Evolutionary conservation across 1,284 basidiomycete species (phyloP).

Genomic region (Coriolopsis trogii): DNA sequence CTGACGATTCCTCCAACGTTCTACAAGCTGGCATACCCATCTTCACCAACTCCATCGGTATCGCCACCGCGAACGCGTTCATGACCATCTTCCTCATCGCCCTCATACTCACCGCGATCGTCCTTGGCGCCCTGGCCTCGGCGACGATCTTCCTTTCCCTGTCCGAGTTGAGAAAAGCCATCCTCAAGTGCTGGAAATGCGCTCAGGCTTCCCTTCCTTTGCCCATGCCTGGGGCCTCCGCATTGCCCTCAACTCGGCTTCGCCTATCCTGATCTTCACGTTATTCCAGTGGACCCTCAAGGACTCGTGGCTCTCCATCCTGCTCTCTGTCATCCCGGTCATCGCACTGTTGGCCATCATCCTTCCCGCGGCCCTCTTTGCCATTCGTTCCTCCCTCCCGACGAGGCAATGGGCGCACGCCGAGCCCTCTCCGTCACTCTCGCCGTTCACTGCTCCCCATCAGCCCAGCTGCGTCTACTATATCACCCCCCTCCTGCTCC

Average conservation of each 20-base stretch:
- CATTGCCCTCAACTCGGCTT: slow-evolving; percentile 58
- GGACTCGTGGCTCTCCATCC: slow-evolving; percentile 80
- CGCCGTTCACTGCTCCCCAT: slow-evolving; percentile 60
- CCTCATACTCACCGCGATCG: slow-evolving; percentile 66
- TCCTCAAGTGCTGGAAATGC: slow-evolving; percentile 34
- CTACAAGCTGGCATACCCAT: slow-evolving; percentile 82
- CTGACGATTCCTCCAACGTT: slow-evolving; percentile 60
- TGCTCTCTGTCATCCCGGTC: slow-evolving; percentile 70
- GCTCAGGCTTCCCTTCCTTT: slow-evolving; percentile 48
- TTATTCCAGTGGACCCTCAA: slow-evolving; percentile 89
- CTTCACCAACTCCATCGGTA: slow-evolving; percentile 73
- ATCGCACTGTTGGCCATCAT: slow-evolving; percentile 54
- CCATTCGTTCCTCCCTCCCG: slow-evolving; percentile 42
- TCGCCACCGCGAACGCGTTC: slow-evolving; percentile 82
- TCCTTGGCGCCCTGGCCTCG: slow-evolving; percentile 48
- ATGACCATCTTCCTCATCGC: slow-evolving; percentile 78
- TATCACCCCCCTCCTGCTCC: slow-evolving; percentile 55
- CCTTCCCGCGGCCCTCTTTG: slow-evolving; percentile 46
- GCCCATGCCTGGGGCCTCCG: slow-evolving; percentile 62
- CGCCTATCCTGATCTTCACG: slow-evolving; percentile 76
- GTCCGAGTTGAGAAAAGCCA: slow-evolving; percentile 27
- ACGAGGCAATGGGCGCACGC: slow-evolving; percentile 27
- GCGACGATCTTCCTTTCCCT: slow-evolving; percentile 41
- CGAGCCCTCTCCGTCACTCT: slow-evolving; percentile 36
- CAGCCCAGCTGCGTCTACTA: slow-evolving; percentile 59